Evolutionary conservation across 108 stramenopile genomes (phyloP), one percentile per base, ranked within the genome.

Genomic region (Skeletonema grethae): DNA sequence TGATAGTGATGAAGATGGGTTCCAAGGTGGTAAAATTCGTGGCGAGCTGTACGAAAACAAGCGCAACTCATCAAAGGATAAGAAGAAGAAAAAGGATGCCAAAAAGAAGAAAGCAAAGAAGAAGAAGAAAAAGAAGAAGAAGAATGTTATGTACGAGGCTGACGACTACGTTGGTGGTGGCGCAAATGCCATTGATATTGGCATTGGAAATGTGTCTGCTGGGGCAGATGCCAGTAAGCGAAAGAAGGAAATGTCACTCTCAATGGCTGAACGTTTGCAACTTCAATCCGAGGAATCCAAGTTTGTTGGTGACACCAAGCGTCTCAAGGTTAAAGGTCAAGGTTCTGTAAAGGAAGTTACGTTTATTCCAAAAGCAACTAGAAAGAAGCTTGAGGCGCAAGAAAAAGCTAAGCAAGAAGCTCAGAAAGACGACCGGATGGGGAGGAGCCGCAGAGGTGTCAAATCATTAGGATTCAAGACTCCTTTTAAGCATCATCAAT

Each of bases 1-100:
- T 65, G 88, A 90, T 28, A 81, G 75, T 53, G 50, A 53, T 22
- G 90, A 87, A 9, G 94, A 96, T 63, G 95, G 95, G n/a, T 89
- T 93, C 60, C 77, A 76, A 50, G 91, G 91, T 41, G 92, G 84
- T n/a, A 88, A 87, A 45, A 72, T 85, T 24, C 79, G 93, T 45
- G 93, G 93, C 38, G 93, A 94, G 70, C 79, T 79, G 9, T 94
- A 90, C 61, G 84, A 79, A 12, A 55, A 81, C n/a, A 70, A 79
- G 50, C 84, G 82, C 36, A 69, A 25, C 36, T 55, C 71, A 58
- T 56, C 73, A 58, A 73, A 67, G 24, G 80, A 80, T 50, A 77
- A 63, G 25, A 65, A 53, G 43, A 81, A 61, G 35, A 43, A 61
- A 28, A 43, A 35, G 22, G 67, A 69, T 10, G 25, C 38, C 24